Base-by-base conservation (phyloP, 305 asterid genomes). In the Solanum aculeatissimum region DNA sequence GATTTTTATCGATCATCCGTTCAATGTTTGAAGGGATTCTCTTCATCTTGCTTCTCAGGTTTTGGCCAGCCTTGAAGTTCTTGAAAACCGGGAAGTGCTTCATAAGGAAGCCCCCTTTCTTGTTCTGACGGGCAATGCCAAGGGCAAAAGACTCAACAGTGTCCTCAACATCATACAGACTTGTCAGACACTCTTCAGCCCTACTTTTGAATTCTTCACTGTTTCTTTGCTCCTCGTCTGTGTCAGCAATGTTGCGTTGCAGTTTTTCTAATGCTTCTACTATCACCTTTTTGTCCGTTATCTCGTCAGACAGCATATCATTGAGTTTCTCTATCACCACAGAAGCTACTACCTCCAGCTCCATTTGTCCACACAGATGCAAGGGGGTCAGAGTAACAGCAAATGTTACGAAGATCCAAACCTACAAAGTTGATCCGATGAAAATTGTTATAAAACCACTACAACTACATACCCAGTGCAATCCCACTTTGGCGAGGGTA, bases 241-340 rank as follows among this genome's bases (percentile, higher is more conserved):
- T 85, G 3, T 49, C 84, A 15, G 77, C 58, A 19, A 84, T 83
- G 89, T 13, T 58, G 6, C 85, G 74, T 8, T 68, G 53, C 84
- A 71, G 79, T 3, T 53, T 0, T 82, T 84, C n/a, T 16, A 90
- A 87, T 0, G 55, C 85, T n/a, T 11, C 0, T 78, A 83, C 47
- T 86, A 92, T 89, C 49, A 68, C 15, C 25, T 0, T 18, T 68
- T 35, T 68, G 65, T 19, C 18, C 19, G 74, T 82, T 47, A 90
- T 83, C 82, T 88, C 83, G n/a, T 87, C 89, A 3, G 32, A 7
- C 2, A 88, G 87, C 86, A 66, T 35, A 62, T 84, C 88, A 6
- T 69, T 77, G 42, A 92, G 91, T 78, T 89, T 91, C 87, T 85
- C 86, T 65, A 88, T 90, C 71, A 92, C 90, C 86, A 89, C 86